These are phyloP conservation scores for Thalassiosira livingstoniorum DNA, from an alignment of 352 stramenopile species.

Conservation along the genomic window DNA sequence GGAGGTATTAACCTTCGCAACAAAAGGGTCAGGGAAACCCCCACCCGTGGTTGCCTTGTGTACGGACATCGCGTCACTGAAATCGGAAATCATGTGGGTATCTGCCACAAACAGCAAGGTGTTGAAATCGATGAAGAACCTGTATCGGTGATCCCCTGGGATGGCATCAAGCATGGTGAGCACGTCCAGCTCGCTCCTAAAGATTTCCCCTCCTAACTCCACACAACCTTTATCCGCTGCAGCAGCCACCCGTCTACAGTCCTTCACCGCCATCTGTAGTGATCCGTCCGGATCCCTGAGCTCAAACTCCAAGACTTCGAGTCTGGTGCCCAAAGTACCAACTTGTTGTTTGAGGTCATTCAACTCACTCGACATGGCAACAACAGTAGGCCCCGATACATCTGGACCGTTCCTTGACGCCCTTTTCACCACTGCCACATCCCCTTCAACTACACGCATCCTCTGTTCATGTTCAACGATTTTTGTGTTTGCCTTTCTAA, in stretches of 20 bases:
- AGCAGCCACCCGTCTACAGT: neutral
- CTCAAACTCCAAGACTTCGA: neutral
- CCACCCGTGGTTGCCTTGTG: neutral
- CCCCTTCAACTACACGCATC: too few relatives aligned
- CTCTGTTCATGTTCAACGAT: too few relatives aligned
- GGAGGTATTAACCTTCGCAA: neutral
- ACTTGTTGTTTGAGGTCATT: too few relatives aligned
- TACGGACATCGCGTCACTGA: neutral
- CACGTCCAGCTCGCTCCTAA: neutral
- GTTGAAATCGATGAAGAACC: neutral
- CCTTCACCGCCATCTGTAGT: neutral
- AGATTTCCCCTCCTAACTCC: neutral
- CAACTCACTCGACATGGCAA: too few relatives aligned
- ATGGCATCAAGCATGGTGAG: neutral
- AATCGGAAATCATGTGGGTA: neutral
- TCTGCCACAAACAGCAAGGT: neutral
- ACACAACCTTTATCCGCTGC: neutral
- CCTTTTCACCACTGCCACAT: too few relatives aligned
- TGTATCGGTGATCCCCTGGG: neutral
- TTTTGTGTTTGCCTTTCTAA: too few relatives aligned
- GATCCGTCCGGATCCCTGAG: neutral
- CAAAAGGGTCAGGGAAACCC: neutral
- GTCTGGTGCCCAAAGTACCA: too few relatives aligned
- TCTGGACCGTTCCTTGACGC: too few relatives aligned
- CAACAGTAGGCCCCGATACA: too few relatives aligned